These are phyloP conservation scores for Gymnopus androsaceus DNA, from an alignment of 1,284 basidiomycete species.

Conservation along the genomic window DNA sequence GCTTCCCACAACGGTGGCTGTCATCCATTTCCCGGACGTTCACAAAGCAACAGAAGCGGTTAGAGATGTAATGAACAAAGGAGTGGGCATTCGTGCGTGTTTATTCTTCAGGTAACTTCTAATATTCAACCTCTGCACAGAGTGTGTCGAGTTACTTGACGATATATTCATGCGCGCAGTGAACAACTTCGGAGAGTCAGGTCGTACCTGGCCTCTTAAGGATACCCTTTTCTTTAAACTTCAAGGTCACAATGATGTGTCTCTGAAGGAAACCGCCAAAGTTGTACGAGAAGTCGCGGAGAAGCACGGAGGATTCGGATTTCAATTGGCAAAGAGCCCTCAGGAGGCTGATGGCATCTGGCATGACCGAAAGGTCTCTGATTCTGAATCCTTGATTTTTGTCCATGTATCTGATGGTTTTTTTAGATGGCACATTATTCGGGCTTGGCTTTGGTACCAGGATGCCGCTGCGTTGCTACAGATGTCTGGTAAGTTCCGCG, in stretches of 20 bases:
- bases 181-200: slow-evolving; percentile 62
- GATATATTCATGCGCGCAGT: slow-evolving; percentile 70
- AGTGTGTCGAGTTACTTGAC: slow-evolving; percentile 82
- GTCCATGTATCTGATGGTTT: no score
- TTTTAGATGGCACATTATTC: slow-evolving; percentile 78
- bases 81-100: slow-evolving; percentile 65
- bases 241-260: slow-evolving; percentile 65
- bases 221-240: slow-evolving; percentile 90
- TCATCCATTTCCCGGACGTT: slow-evolving; percentile 70
- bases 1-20: slow-evolving; percentile 74
- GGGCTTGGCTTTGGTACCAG: slow-evolving; percentile 66
- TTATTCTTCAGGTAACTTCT: slow-evolving; percentile 4
- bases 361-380: slow-evolving; percentile 87
- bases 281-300: slow-evolving; percentile 59
- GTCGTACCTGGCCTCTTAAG: slow-evolving; percentile 63
- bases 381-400: no score
- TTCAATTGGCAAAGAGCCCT: slow-evolving; percentile 68
- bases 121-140: slow-evolving; percentile 28
- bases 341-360: slow-evolving; percentile 79
- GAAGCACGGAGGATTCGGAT: slow-evolving; percentile 70
- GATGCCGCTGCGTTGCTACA: slow-evolving; percentile 73
- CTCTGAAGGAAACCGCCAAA: slow-evolving; percentile 65
- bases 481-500: slow-evolving; percentile 73
- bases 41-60: slow-evolving; percentile 73
- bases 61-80: slow-evolving; percentile 74